These are phyloP conservation scores for Asterochloris erici DNA, from an alignment of 139 green algal species.

Conservation along the genomic window DNA sequence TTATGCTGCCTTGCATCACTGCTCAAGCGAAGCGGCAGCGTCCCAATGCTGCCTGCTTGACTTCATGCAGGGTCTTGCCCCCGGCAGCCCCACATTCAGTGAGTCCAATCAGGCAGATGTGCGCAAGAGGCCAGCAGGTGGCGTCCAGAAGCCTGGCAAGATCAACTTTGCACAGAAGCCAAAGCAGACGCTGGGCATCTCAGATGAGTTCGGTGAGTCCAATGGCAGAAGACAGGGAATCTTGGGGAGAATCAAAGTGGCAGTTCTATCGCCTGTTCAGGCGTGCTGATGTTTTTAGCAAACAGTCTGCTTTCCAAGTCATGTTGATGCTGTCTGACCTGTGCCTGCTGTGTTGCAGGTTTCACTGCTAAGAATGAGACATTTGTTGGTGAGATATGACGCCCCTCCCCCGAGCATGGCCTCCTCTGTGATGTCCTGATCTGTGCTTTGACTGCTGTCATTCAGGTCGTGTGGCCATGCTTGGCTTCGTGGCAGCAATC, in stretches of 20 bases:
- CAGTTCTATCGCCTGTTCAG: no score
- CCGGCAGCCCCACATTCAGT: slow-evolving; percentile 40
- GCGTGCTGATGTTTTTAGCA: slow-evolving; percentile 1
- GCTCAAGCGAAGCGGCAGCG: no score
- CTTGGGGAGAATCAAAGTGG: no score
- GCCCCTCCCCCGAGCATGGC: not conserved
- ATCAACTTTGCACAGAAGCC: slow-evolving; percentile 27
- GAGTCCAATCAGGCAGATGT: slow-evolving; percentile 28
- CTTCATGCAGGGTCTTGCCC: slow-evolving; percentile 37
- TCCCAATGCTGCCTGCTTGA: slow-evolving; percentile 3
- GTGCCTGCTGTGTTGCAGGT: slow-evolving; percentile 14
- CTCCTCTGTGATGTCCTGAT: not conserved
- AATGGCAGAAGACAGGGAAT: no score
- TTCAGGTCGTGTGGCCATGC: slow-evolving; percentile 51
- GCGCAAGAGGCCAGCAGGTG: slow-evolving; percentile 21
- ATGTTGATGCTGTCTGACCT: no score
- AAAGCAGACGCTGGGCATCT: slow-evolving; percentile 56
- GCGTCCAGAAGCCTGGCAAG: slow-evolving; percentile 12
- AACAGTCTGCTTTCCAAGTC: not conserved
- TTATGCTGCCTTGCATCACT: no score
- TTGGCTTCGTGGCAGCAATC: slow-evolving; percentile 65
- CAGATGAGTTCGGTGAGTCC: not conserved
- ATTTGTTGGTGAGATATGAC: slow-evolving; percentile 48
- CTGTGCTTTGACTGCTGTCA: not conserved
- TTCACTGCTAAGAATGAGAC: slow-evolving; percentile 77